A percentile compares a stretch with the other conserved stretches of the same genome.
Conservation (phyloP, 2,329 filamentous ascomycete genomes). For the Gnomoniopsis sp. region DNA sequence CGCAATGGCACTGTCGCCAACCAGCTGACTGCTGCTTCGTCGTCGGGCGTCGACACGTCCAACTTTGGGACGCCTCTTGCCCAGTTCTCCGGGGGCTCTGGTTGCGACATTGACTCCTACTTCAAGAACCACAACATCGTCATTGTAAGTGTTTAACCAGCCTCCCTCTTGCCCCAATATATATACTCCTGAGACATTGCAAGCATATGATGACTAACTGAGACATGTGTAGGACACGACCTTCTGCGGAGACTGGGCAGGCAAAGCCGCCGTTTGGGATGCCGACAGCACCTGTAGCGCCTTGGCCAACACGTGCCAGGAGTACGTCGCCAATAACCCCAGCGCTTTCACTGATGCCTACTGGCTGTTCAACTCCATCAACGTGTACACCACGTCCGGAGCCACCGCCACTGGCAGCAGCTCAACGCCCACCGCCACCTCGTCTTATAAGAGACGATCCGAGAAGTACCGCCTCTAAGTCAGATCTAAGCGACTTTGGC, state of each 20-base stretch:
- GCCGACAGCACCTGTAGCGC: constrained; percentile 54
- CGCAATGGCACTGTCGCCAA: constrained; percentile 37
- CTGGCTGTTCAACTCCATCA: constrained; percentile 47
- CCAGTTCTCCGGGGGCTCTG: constrained; percentile 60
- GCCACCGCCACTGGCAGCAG: neutral
- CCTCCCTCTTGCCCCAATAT: neutral
- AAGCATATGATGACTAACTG: neutral
- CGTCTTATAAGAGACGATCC: neutral
- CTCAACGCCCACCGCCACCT: neutral
- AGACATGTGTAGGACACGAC: constrained; percentile 26
- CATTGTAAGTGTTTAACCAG: constrained; percentile 43
- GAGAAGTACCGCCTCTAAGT: constrained; percentile 3
- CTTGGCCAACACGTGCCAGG: constrained; percentile 62
- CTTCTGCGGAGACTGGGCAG: constrained; percentile 52
- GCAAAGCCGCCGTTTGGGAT: constrained; percentile 56
- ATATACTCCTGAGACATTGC: neutral
- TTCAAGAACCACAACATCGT: constrained; percentile 74
- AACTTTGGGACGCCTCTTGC: constrained; percentile 69
- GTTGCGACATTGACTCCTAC: constrained; percentile 67
- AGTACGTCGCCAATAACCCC: constrained; percentile 60
- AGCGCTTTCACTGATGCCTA: constrained; percentile 16
- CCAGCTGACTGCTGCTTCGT: constrained; percentile 43
- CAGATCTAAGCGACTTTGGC: neutral
- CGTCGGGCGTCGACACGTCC: constrained; percentile 58
- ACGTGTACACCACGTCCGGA: constrained; percentile 43